Evolutionary conservation across 1,139 yeast genomes (phyloP).

Genomic region (Lodderomyces beijingensis): DNA sequence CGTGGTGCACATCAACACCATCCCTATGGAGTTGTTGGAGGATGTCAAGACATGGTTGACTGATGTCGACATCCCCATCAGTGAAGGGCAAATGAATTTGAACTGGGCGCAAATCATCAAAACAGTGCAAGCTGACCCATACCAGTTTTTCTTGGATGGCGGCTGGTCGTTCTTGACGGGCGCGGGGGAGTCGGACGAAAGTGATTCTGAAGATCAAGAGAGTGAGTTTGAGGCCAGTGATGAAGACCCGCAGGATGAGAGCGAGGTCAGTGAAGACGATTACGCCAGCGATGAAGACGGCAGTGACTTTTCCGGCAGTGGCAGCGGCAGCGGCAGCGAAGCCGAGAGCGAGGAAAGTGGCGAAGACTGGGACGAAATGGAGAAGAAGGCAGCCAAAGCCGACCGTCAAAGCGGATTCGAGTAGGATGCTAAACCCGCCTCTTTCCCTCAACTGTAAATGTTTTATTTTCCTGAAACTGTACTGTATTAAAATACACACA

Average conservation of each 20-base stretch:
- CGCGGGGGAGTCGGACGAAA: slow-evolving; percentile 59
- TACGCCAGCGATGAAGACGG: slow-evolving; percentile 40
- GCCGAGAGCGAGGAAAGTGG: slow-evolving; percentile 40
- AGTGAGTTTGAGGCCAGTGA: slow-evolving; percentile 58
- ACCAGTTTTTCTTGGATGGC: slow-evolving; percentile 88
- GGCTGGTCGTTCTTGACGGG: slow-evolving; percentile 94
- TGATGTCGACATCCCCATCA: slow-evolving; percentile 90
- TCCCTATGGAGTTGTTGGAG: slow-evolving; percentile 89
- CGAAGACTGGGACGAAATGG: slow-evolving; percentile 75
- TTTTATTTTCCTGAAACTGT: too few relatives aligned
- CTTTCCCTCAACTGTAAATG: too few relatives aligned
- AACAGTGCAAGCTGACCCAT: slow-evolving; percentile 87
- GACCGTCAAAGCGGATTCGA: slow-evolving; percentile 18
- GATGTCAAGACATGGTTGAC: slow-evolving; percentile 95
- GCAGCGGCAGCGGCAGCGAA: slow-evolving; percentile 33
- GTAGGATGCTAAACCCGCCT: too few relatives aligned
- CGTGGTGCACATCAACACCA: slow-evolving; percentile 89
- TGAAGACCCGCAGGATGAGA: slow-evolving; percentile 74
- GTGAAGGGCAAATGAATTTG: slow-evolving; percentile 93
- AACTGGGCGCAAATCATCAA: slow-evolving; percentile 97
- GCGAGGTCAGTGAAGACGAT: slow-evolving; percentile 54
- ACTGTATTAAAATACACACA: too few relatives aligned
- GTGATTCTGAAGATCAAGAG: slow-evolving; percentile 59
- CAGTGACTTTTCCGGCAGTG: slow-evolving; percentile 27
- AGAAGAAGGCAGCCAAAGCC: slow-evolving; percentile 58